Evolutionary conservation across 2,329 filamentous ascomycete species (phyloP), one percentile per base, ranked within the genome.

Genomic region (Pleurostoma richardsiae): DNA sequence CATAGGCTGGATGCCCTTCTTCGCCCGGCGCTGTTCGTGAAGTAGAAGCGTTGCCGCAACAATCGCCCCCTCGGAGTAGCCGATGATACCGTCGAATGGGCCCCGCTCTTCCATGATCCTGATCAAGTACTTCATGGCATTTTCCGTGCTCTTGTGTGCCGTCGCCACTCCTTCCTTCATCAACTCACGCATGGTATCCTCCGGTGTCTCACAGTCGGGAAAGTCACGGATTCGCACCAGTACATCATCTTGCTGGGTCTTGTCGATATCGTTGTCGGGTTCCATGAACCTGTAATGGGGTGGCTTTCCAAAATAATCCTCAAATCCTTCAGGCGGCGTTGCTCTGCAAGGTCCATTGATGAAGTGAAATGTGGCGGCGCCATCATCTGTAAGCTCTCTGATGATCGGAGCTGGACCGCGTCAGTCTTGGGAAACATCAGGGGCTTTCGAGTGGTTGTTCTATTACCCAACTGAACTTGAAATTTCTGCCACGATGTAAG

Each of bases 61-160:
- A 0, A 74, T 75, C 2, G 80, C 78, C 3, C 80, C 80, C 56
- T 83, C 79, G 0, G 78, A 82, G 54, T 82, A 83, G 1, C 80
- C 80, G 19, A 83, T 68, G 41, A 83, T 73, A 3, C 75, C 79
- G 49, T 76, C 72, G 47, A 79, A 70, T 2, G 69, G 67, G 0
- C 68, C 68, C 3, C 66, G 59, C 33, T 72, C 64, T 11, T 76
- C 68, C 52, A 80, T 65, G 5, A 73, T 68, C 7, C 70, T 57
- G 52, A 71, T 61, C 2, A 77, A 59, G 41, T 62, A 71, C 47
- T 68, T 61, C 46, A 73, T 64, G 3, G 70, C 69, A 28, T 62
- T 59, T 46, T 64, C 62, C n/a, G 68, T 70, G 51, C 68, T 71
- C 38, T 50, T 48, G 46, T 62, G 59, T 4, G 57, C 54, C n/a